These are phyloP conservation scores for Phaeodactylum tricornutum DNA, from an alignment of 108 stramenopile genomes.

Conservation along the genomic window DNA sequence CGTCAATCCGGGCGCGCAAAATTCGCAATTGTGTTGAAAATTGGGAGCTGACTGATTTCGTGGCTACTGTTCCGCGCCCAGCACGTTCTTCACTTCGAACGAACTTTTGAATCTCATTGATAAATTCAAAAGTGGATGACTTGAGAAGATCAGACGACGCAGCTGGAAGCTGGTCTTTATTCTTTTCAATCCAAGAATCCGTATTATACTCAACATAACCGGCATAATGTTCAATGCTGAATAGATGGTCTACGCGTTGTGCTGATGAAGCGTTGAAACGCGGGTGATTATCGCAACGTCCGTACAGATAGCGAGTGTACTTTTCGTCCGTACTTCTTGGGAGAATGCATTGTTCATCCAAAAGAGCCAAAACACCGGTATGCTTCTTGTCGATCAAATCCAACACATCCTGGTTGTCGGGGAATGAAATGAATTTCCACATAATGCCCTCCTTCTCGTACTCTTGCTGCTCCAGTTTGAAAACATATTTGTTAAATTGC, in stretches of 20 bases:
- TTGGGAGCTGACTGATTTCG: constrained; percentile 73
- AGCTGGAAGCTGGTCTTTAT: constrained; percentile 80
- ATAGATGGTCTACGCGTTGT: constrained; percentile 65
- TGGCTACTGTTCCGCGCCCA: constrained; percentile 65
- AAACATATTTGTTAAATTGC: constrained; percentile 97
- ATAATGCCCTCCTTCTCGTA: constrained; percentile 92
- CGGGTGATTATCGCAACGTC: constrained; percentile 56
- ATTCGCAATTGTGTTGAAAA: constrained; percentile 72
- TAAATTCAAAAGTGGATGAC: constrained; percentile 49
- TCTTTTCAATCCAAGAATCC: constrained; percentile 80
- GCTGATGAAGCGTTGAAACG: constrained; percentile 60
- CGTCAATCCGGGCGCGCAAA: constrained; percentile 77
- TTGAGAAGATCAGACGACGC: constrained; percentile 56
- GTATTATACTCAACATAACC: constrained; percentile 83
- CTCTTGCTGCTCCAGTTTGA: constrained; percentile 93
- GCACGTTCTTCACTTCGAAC: constrained; percentile 63
- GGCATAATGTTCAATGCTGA: constrained; percentile 87
- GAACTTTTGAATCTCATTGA: constrained; percentile 42
- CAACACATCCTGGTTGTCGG: constrained; percentile 95
- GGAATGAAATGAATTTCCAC: constrained; percentile 89
- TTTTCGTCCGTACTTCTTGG: constrained; percentile 87
- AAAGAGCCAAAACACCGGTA: constrained; percentile 80
- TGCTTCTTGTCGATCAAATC: constrained; percentile 91
- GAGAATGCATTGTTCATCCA: constrained; percentile 92
- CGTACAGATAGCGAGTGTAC: constrained; percentile 84